Evolutionary conservation across 116 monocot genomes (phyloP), one percentile per base, ranked within the genome.

Genomic region (Zostera marina): DNA sequence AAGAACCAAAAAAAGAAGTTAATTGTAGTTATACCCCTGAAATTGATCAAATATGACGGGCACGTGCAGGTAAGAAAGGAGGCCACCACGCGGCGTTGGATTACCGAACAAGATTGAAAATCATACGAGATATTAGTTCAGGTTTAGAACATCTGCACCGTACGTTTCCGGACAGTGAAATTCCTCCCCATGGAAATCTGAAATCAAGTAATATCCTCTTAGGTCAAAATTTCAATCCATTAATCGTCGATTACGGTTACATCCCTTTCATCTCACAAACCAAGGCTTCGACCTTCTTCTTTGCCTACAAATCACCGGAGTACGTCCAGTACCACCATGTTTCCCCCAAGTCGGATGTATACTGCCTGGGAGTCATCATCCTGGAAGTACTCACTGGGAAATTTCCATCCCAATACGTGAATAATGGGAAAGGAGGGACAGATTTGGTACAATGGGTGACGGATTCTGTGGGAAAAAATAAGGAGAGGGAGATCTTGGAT

Each of bases 381-480:
- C 79, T 87, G 59, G 93, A 93, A 76, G 52, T 87, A 64, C 69
- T 93, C 72, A 81, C 83, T 20, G 93, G 93, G 3, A 83, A 79
- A 63, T 84, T 79, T 66, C 93, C 93, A 1, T 76, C 83, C 2
- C 84, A 77, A 61, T 93, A 87, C 63, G 70, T 81, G 4, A 70
- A 68, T 56, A 42, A 22, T 9, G 62, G 70, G 64, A 72, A 77
- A 32, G 87, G 87, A 9, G 93, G 87, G 4, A 87, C 79, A 14
- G 87, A 93, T 56, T 65, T 93, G 17, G 71, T 75, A 9, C 45
- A 56, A 22, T 93, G 87, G 81, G 81, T 63, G 6, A 44, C 55
- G 10, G 57, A 67, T 4, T 79, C 81, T 2, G 38, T 77, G 40
- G 48, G 44, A 2, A 75, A 81, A 53, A 43, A 56, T 12, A 60